phyloP scores from a whole-genome alignment of 2,329 filamentous ascomycete genomes.

The Ascocoryne sarcoides region DNA sequence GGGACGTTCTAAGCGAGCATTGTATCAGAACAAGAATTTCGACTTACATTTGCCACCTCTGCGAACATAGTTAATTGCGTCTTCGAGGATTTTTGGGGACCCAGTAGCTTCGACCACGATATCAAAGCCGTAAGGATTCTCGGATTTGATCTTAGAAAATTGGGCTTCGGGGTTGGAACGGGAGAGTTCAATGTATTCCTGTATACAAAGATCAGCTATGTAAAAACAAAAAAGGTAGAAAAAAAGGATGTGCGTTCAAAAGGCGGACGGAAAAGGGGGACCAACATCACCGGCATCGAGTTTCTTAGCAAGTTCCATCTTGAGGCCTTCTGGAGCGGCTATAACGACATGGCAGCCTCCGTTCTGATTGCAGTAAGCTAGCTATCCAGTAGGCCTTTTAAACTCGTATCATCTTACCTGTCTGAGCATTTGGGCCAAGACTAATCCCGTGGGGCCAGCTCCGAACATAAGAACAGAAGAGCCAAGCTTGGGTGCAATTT shows the following conservation, averaged over 20 bases:
- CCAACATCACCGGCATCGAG: conserved; percentile 46
- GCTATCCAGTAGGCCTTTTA: no score
- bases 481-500: conserved; percentile 57
- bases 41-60: conserved; percentile 51
- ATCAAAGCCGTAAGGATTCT: conserved; percentile 66
- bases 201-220: no score
- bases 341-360: conserved; percentile 63
- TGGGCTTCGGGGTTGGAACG: conserved; percentile 47
- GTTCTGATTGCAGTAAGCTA: conserved; percentile 58
- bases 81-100: conserved; percentile 58
- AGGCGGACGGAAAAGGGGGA: no score
- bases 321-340: conserved; percentile 58
- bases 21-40: no score
- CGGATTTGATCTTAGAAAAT: conserved; percentile 51
- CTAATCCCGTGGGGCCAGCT: conserved; percentile 57
- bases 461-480: conserved; percentile 58
- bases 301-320: conserved; percentile 59
- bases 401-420: no score
- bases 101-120: conserved; percentile 66
- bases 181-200: conserved; percentile 42
- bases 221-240: no score
- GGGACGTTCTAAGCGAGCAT: no score
- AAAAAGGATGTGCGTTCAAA: no score
- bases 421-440: conserved; percentile 40
- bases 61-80: conserved; percentile 62